Evolutionary conservation across 2,329 filamentous ascomycete species (phyloP).

Genomic region (Neurospora crassa): DNA sequence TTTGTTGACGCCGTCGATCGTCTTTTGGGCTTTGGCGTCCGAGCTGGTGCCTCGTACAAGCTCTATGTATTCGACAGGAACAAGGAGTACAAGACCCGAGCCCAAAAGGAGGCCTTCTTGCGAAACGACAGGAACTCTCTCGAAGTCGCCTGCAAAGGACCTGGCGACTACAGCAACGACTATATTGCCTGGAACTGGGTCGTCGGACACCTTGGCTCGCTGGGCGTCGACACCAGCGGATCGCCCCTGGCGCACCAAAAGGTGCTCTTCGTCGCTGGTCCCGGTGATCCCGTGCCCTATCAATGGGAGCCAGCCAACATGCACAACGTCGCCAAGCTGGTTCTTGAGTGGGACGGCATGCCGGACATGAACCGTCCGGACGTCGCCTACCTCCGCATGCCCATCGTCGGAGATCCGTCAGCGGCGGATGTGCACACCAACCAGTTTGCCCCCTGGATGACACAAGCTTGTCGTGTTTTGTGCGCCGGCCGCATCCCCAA

Average conservation of each 20-base stretch:
- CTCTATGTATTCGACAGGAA: conserved; percentile 13
- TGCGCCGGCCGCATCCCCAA: conserved; percentile 7
- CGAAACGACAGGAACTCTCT: not conserved
- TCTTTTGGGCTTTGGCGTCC: conserved; percentile 15
- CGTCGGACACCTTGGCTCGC: not conserved
- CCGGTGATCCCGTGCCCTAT: conserved; percentile 10
- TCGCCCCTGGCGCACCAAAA: not conserved
- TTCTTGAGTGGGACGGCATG: conserved; percentile 9
- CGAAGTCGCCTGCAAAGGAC: conserved; percentile 6
- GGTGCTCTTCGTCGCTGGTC: conserved; percentile 12
- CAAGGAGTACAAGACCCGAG: conserved; percentile 3
- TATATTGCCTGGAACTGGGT: conserved; percentile 8
- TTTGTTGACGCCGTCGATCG: conserved; percentile 19
- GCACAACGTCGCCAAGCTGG: conserved; percentile 8
- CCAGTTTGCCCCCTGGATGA: conserved; percentile 10
- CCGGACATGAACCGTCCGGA: conserved; percentile 12
- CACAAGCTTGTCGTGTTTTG: conserved; percentile 11
- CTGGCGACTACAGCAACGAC: conserved; percentile 13
- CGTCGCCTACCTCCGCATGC: conserved; percentile 17
- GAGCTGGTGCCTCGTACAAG: conserved; percentile 12
- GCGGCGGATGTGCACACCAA: conserved; percentile 6
- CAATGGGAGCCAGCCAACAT: conserved; percentile 6
- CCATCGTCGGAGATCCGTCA: not conserved
- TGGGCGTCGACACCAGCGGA: not conserved
- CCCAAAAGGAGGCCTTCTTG: conserved; percentile 1